Base-by-base conservation (phyloP, 1,284 basidiomycete species). In the Sporisorium sorghi region DNA sequence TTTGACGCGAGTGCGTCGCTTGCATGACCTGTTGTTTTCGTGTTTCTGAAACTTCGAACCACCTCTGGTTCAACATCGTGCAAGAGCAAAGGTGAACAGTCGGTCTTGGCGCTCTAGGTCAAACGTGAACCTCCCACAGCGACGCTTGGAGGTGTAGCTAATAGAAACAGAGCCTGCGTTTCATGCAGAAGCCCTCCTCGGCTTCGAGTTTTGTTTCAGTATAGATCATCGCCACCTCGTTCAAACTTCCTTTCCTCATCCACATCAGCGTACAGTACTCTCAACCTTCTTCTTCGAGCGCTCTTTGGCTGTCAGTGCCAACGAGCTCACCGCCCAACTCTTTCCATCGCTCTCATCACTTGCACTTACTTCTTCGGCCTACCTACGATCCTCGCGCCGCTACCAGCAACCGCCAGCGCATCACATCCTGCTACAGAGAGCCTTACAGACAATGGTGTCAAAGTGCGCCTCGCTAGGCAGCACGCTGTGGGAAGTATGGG, bases 401-500 rank as follows among this genome's bases (percentile, higher is more conserved):
- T 30, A 19, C 11, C 49, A 47, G 9, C 49, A 42, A 7, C 28
- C 3, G 40, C 30, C 21, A 3, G 11, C 28, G 14, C 11, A 28
- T 5, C 9, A 43, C 40, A 43, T n/a, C n/a, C n/a, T n/a, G n/a
- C n/a, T n/a, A n/a, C n/a, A n/a, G n/a, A n/a, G n/a, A n/a, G n/a
- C n/a, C n/a, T n/a, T n/a, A 30, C 46, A 14, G 7, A 24, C 30
- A 33, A 54, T 44, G 42, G 17, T 26, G 10, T 23, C 23, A 10
- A 50, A 23, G 21, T 37, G 67, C 15, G 15, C 49, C 4, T 40
- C 59, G 10, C 5, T 78, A 17, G 44, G 44, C 32, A 60, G 51
- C 33, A 58, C 68, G 12, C 10, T 77, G 0, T 83, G 80, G 78
- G 77, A 82, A 58, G 67, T 79, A 12, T 80, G 73, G 73, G 64